phyloP scores from a whole-genome alignment of 176 grass and related monocot genomes.

The Zizania latifolia region DNA sequence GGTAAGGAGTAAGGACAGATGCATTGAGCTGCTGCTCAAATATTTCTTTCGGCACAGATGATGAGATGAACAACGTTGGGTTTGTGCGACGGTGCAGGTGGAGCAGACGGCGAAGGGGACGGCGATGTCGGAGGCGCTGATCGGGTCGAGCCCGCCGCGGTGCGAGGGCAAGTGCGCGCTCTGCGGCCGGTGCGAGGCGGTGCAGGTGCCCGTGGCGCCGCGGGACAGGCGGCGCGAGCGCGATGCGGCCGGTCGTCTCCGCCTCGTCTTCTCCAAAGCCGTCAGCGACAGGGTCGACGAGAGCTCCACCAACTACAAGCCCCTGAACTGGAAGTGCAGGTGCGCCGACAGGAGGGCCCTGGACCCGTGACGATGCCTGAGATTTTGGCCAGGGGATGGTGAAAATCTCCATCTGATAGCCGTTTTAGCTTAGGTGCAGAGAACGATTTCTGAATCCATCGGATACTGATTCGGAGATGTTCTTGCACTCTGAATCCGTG shows the following conservation, averaged over 20 bases:
- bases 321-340: slow-evolving; percentile 77
- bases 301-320: slow-evolving; percentile 67
- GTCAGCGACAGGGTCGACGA: slow-evolving; percentile 19
- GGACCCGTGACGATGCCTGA: slow-evolving; percentile 33
- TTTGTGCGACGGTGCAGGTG: background rate
- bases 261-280: background rate
- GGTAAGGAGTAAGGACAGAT: background rate
- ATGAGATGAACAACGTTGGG: background rate
- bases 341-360: slow-evolving; percentile 45
- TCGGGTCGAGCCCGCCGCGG: slow-evolving; percentile 69
- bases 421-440: background rate
- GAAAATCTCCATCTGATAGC: background rate
- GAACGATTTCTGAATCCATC: background rate
- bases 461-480: background rate
- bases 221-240: slow-evolving; percentile 5
- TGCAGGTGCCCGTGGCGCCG: slow-evolving; percentile 66
- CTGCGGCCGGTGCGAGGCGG: slow-evolving; percentile 61
- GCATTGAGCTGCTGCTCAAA: background rate
- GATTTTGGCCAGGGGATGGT: background rate
- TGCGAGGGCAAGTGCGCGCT: slow-evolving; percentile 56
- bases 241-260: background rate
- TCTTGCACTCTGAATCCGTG: background rate
- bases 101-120: background rate
- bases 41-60: background rate
- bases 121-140: slow-evolving; percentile 26